Evolutionary conservation across 2,329 filamentous ascomycete species (phyloP).

Genomic region (Graphilbum sp.): DNA sequence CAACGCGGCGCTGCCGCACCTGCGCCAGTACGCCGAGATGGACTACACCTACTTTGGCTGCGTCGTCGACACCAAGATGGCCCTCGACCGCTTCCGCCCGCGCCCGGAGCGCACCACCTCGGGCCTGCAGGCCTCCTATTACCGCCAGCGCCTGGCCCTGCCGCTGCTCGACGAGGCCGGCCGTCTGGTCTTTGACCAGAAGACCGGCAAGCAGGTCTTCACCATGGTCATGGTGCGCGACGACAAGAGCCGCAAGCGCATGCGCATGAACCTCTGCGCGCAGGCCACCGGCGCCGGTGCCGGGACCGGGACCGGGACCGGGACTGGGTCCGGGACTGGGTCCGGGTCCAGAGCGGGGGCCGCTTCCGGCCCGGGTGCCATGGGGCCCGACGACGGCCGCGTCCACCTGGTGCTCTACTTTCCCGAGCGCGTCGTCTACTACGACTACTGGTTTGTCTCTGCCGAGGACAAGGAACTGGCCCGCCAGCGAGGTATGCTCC

Average conservation of each 20-base stretch:
- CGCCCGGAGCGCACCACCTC: conserved; percentile 10
- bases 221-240: conserved; percentile 12
- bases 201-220: conserved; percentile 9
- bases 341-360: too few relatives aligned
- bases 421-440: conserved; percentile 11
- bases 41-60: not conserved
- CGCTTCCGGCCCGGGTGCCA: too few relatives aligned
- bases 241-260: conserved; percentile 10
- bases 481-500: conserved; percentile 7
- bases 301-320: too few relatives aligned
- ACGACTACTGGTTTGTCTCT: conserved; percentile 13
- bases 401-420: conserved; percentile 12
- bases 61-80: conserved; percentile 1
- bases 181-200: conserved; percentile 9
- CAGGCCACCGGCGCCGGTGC: not conserved
- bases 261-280: not conserved
- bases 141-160: conserved; percentile 11
- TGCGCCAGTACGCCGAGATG: conserved; percentile 10
- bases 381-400: conserved; percentile 7
- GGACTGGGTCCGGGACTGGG: too few relatives aligned
- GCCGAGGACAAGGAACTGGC: conserved; percentile 11
- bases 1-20: conserved; percentile 10
- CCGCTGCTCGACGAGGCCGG: conserved; percentile 10
- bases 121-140: conserved; percentile 12
- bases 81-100: conserved; percentile 7